Evolutionary conservation across 208 protist species (phyloP), one percentile per base, ranked within the genome.

Genomic region (Trypanosoma melophagium): DNA sequence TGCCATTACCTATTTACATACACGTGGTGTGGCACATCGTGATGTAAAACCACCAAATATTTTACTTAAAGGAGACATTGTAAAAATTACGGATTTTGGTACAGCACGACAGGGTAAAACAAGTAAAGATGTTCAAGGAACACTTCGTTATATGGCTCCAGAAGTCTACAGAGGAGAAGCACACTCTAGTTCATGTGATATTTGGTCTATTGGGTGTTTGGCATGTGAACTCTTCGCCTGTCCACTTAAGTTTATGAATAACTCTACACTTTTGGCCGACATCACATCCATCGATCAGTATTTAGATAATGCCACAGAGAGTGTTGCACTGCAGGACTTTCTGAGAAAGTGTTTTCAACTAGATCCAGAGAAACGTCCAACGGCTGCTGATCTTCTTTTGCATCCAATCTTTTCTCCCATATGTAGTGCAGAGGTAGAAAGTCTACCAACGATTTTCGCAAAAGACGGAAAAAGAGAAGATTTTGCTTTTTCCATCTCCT

Each of bases 61-160:
- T 75, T 79, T 97, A 19, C 65, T 97, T 35, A 95, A 90, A 58
- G 85, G 80, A 19, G 83, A 95, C 45, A 80, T 67, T 13, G 76
- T 99, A 19, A 99, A 99, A 76, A 81, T 99, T 50, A 97, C 97
- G n/a, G 98, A 99, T 75, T 99, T 99, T 77, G 98, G 98, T 50
- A 95, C 89, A 14, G 87, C 90, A 1, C 74, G 90, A 3, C 72
- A 94, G 55, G 71, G 93, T 9, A 75, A 81, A 19, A 79, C 80
- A 35, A 83, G 67, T 24, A 89, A 85, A 64, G 87, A 90, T 66
- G 88, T 93, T 50, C 70, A 81, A 24, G 94, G 94, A n/a, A 97
- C 94, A n/a, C 87, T 93, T 22, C 89, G 90, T 0, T 97, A 97
- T 77, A 97, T 97, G 90, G 92, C 94, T 19, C 94, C 94, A 42